Base-by-base conservation (phyloP, 148 eudicot genomes). In the Chenopodium berlandieri region DNA sequence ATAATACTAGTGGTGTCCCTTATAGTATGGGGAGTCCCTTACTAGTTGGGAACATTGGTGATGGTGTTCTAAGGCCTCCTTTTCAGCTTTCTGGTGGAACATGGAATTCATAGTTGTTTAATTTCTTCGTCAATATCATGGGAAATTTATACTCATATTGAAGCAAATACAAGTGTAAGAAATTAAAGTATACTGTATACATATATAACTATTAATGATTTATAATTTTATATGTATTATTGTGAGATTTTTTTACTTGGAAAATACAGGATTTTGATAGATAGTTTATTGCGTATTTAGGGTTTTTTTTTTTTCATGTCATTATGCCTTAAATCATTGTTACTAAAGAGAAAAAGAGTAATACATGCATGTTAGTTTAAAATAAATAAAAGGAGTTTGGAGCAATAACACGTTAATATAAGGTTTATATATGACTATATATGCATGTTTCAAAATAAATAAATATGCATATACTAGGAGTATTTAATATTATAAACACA, bases 21-120 rank as follows among this genome's bases (percentile, higher is more conserved):
- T 84, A 68, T 80, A 69, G 72, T 34, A 73, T 83, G 85, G 82
- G 82, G 20, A 75, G 75, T 73, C 83, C 81, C 16, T 79, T 85
- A 9, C 44, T 79, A 47, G 84, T 69, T 78, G 84, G 82, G 75
- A 74, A 77, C n/a, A 63, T 79, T 37, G 74, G 69, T 79, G 86
- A 67, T 60, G 82, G 77, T 4, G 83, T 84, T 84, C 69, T 84
- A 44, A 73, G 82, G 44, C 67, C 75, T 60, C 80, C 83, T 9
- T 85, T 78, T 85, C 87, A 81, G 19, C 68, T 78, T 11, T 78
- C 80, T 52, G 81, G 60, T 78, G 84, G 52, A 8, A 22, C 79
- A 22, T 85, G 84, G 84, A 81, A 85, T 69, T 67, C 87, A 23
- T 81, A 81, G 70, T 22, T 34, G 4, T 34, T 76, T 50, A 7